Base-by-base conservation (phyloP, 1,284 basidiomycete species). In the Ceratorhiza oryzae-sativae region DNA sequence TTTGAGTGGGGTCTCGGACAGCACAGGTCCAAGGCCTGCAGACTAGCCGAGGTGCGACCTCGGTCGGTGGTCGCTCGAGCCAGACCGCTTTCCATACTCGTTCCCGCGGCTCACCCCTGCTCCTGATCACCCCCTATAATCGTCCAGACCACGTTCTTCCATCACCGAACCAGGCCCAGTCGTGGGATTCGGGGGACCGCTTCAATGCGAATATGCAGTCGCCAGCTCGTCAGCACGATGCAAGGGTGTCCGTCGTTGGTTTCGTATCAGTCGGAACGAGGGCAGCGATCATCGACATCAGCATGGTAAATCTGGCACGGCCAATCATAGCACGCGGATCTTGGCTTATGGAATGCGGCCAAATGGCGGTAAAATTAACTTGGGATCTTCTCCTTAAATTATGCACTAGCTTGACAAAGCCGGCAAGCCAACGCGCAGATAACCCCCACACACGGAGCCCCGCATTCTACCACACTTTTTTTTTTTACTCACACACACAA, bases 381-480 rank as follows among this genome's bases (percentile, higher is more conserved):
- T 56, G 10, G 27, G 18, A n/a, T 18, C 20, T 12, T 23, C 34
- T 6, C 20, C 25, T 49, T 25, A 25, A 25, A 25, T 49, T 49
- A n/a, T 49, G 23, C 20, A 25, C 20, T 32, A 8, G 3, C 25
- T 39, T 23, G 56, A 58, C 34, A 58, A 58, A 58, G 32, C n/a
- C 5, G n/a, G 56, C 8, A 20, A 58, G n/a, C 41, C 2, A 42
- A 12, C 34, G 39, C 39, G 32, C 6, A 67, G 63, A 67, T 67
- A 67, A 55, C n/a, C 48, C 36, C 48, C 48, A 8, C 41, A 23
- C 60, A 42, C 20, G 61, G 63, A 36, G 48, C 63, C 30, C 63
- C 63, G 49, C 63, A 67, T 55, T 12, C 39, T 27, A 18, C 15
- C 27, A 45, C n/a, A 41, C 15, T 23, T 45, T n/a, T n/a, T n/a